phyloP scores from a whole-genome alignment of 2,329 filamentous ascomycete species.

The Thermothelomyces thermophilus region DNA sequence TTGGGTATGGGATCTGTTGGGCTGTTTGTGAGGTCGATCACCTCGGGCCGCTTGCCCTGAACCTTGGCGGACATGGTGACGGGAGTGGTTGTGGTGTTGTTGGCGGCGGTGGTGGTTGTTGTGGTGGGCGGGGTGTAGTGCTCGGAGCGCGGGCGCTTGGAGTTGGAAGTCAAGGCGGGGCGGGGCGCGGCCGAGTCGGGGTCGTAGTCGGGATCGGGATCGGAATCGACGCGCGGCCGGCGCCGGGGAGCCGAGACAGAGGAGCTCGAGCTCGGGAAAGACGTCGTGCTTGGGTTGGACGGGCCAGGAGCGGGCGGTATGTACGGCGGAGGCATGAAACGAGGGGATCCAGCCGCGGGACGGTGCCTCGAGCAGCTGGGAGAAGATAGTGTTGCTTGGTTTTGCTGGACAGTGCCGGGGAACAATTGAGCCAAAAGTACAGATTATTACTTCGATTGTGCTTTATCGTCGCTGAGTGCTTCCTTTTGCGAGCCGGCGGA shows the following conservation, averaged over 20 bases:
- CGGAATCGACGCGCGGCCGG: conserved; percentile 29
- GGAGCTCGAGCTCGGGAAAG: conserved; percentile 6
- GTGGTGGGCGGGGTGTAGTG: conserved; percentile 12
- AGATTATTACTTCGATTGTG: no score
- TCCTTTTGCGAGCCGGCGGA: background rate
- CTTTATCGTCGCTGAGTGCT: background rate
- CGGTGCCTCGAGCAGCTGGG: background rate
- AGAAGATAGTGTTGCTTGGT: no score
- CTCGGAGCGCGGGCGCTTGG: conserved; percentile 28
- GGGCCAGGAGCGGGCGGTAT: conserved; percentile 13
- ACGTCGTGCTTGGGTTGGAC: background rate
- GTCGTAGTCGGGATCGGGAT: conserved; percentile 17
- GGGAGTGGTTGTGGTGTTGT: background rate
- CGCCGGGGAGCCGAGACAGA: conserved; percentile 18
- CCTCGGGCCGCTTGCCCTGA: conserved; percentile 33
- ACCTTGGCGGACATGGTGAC: conserved; percentile 28
- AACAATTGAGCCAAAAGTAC: no score
- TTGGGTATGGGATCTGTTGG: background rate
- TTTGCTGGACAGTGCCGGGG: no score
- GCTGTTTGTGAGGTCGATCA: conserved; percentile 40
- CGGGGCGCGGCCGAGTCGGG: conserved; percentile 8
- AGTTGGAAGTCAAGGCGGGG: conserved; percentile 7
- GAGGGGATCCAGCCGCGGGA: conserved; percentile 8
- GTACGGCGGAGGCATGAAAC: conserved; percentile 25
- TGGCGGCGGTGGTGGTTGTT: conserved; percentile 4